These are phyloP conservation scores for Cardiospermum halicacabum DNA, from an alignment of 345 rosid genomes.

Conservation along the genomic window DNA sequence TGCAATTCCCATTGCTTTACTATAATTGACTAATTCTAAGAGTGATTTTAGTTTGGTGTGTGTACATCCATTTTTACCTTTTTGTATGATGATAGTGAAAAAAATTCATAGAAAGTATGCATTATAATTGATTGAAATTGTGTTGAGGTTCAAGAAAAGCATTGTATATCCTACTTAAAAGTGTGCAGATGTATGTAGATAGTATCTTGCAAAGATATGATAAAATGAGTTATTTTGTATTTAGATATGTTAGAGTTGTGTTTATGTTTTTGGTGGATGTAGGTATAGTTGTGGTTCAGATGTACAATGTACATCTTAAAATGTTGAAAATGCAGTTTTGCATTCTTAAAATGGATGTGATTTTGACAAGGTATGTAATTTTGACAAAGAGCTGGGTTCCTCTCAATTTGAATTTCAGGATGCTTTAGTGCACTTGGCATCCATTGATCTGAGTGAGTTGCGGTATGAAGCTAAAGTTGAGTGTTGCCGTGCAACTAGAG, in stretches of 20 bases:
- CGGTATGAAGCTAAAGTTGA: slow-evolving; percentile 85
- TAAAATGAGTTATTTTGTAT: background rate
- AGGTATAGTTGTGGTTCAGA: background rate
- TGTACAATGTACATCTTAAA: background rate
- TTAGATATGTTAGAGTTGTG: too few relatives aligned
- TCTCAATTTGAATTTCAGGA: slow-evolving; percentile 49
- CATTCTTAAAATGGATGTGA: background rate
- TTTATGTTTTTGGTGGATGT: too few relatives aligned
- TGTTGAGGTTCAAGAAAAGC: background rate
- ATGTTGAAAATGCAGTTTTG: background rate
- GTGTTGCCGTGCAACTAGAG: slow-evolving; percentile 89
- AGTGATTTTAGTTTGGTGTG: background rate
- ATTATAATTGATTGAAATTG: background rate
- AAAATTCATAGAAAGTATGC: background rate
- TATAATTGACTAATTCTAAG: too few relatives aligned
- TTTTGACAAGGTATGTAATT: background rate
- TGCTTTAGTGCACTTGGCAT: slow-evolving; percentile 78
- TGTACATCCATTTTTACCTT: background rate
- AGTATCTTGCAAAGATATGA: background rate
- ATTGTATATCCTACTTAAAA: background rate
- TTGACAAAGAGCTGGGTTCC: too few relatives aligned
- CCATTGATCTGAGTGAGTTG: slow-evolving; percentile 63
- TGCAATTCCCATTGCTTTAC: background rate
- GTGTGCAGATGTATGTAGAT: background rate
- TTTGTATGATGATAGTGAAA: background rate